Base-by-base conservation (phyloP, 495 filamentous ascomycete genomes). In the Neurospora pannonica region DNA sequence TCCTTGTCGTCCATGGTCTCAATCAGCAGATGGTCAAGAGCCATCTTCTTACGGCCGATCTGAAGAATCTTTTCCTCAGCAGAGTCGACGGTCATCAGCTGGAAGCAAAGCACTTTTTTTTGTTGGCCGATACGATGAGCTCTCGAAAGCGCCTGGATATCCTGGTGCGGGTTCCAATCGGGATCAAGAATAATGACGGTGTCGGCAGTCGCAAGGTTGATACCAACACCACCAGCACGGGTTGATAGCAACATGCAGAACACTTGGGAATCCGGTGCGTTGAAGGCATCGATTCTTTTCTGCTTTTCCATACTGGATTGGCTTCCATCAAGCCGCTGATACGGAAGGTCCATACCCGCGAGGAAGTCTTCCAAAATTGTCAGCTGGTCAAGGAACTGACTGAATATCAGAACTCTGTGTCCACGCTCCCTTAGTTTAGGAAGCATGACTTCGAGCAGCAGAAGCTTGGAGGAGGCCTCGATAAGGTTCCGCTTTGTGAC, bases 171-270 rank as follows among this genome's bases (percentile, higher is more conserved):
- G 76, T 99, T 99, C 84, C 97, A 98, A 78, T 99, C 96, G 0
- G 96, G 97, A 78, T 99, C 96, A 76, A 98, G 90, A 70, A 99
- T 97, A 72, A 99, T 98, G 75, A 99, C 96, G 0, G 97, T 99
- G 78, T 99, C 96, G 4, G 96, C 96, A 38, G 94, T 97, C 0
- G 97, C 96, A 69, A 99, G 88, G 78, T 99, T 99, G 84, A 99
- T 99, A 19, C 96, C 96, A 2, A 98, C 95, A 71, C 96, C 96
- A 43, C 96, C 96, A 7, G 96, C 94, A 75, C 96, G 91, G 19
- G 96, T 99, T 0, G 94, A 97, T 0, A 99, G 87, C 28, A 98
- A 83, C 82, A 99, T 98, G 0, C 91, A 93, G 78, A 98, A 98
- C 10, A 93, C 84, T 2, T 89, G 84, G 1, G 95, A 97, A 54